Evolutionary conservation across 257 asterid genomes (phyloP).

Genomic region (Fraxinus anomala): DNA sequence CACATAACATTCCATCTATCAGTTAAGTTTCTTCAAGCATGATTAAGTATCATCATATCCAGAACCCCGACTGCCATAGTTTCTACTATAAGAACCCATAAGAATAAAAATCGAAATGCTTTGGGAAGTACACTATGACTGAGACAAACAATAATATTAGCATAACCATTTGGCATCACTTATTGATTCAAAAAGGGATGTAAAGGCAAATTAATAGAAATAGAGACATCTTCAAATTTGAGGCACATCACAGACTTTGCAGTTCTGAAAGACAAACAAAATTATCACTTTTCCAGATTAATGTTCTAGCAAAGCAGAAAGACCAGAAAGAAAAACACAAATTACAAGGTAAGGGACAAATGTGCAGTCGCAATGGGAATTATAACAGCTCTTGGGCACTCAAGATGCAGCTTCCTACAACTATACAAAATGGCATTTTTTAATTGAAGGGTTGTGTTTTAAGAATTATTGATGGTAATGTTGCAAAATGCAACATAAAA

Average conservation of each 20-base stretch:
- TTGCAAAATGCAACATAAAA: background rate
- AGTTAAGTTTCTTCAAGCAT: background rate
- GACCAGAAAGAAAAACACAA: background rate
- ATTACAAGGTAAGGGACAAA: background rate
- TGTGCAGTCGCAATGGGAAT: background rate
- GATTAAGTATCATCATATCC: background rate
- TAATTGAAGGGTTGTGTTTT: background rate
- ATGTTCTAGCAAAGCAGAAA: conserved; percentile 13
- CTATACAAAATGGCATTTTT: background rate
- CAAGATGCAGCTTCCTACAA: conserved; percentile 22
- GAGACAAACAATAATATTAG: background rate
- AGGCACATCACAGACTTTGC: background rate
- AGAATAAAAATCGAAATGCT: background rate
- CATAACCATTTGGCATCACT: background rate
- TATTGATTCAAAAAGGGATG: background rate
- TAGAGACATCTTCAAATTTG: background rate
- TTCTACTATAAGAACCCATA: background rate
- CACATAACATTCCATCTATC: background rate
- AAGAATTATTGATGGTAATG: background rate
- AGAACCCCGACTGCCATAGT: background rate
- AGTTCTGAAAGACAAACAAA: background rate
- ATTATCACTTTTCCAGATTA: background rate
- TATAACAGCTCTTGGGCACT: background rate
- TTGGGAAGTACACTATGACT: background rate
- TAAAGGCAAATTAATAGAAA: background rate